These are phyloP conservation scores for Vitis cinerea DNA, from an alignment of 164 flowering plant species.

Conservation along the genomic window DNA sequence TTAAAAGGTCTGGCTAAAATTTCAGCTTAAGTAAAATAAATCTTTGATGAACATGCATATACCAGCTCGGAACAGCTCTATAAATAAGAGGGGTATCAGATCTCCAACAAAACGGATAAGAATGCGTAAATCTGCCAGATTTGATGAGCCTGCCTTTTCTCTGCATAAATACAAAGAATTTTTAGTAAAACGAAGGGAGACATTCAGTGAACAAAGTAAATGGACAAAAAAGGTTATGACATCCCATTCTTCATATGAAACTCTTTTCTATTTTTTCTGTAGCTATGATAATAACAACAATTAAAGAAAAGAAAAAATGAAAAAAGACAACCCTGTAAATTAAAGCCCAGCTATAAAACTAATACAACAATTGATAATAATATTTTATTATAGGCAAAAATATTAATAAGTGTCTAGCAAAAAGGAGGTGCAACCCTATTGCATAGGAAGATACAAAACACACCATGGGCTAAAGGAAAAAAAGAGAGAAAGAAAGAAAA, in stretches of 20 bases:
- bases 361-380: no score
- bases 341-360: no score
- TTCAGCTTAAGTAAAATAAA: not conserved
- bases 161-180: constrained; percentile 35
- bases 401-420: no score
- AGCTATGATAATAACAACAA: not conserved
- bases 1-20: no score
- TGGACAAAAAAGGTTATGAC: not conserved
- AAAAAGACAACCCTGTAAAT: not conserved
- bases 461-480: no score
- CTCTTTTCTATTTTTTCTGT: no score
- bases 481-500: no score
- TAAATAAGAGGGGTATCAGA: constrained; percentile 96
- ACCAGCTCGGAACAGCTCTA: constrained; percentile 99
- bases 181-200: not conserved
- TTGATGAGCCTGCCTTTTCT: constrained; percentile 85
- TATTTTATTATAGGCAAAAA: no score
- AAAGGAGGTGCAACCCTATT: no score
- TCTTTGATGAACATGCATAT: constrained; percentile 13
- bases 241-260: not conserved
- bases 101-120: constrained; percentile 95
- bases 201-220: not conserved
- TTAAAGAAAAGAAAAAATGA: not conserved
- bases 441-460: no score
- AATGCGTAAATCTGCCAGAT: constrained; percentile 67